phyloP scores from a whole-genome alignment of 441 rosid genomes.

The Viola pubescens region DNA sequence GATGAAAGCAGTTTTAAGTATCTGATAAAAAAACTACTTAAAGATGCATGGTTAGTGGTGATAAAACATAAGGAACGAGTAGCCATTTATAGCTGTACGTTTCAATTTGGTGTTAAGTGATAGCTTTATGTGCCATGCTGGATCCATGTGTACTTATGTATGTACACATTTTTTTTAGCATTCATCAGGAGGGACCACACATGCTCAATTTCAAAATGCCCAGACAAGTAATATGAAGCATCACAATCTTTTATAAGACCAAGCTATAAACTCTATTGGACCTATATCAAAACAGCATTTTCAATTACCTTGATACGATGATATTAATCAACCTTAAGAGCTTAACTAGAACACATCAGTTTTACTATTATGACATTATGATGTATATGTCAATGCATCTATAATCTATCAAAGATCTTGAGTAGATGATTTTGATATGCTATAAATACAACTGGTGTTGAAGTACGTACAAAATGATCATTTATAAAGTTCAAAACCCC shows the following conservation, averaged over 20 bases:
- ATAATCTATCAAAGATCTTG: too few relatives aligned
- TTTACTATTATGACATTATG: not conserved
- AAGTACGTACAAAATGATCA: not conserved
- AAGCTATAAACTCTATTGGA: not conserved
- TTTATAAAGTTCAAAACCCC: too few relatives aligned
- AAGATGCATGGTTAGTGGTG: not conserved
- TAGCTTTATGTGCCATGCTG: not conserved
- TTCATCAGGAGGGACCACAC: not conserved
- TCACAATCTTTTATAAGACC: too few relatives aligned
- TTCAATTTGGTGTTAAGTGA: not conserved
- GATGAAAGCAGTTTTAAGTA: conserved; percentile 2
- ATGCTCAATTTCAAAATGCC: not conserved
- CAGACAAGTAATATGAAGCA: too few relatives aligned
- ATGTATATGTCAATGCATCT: too few relatives aligned
- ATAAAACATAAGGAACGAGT: too few relatives aligned
- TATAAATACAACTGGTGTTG: not conserved
- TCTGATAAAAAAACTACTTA: not conserved
- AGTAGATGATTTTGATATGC: not conserved
- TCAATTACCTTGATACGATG: not conserved
- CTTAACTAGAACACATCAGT: not conserved
- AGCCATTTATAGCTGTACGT: too few relatives aligned
- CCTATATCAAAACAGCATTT: not conserved
- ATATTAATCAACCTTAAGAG: not conserved
- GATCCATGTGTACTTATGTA: not conserved
- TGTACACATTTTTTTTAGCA: not conserved